A percentile compares a stretch with the other conserved stretches of the same genome.
Conservation (phyloP, 306 rosid genomes). For the Sicyos baderoa region DNA sequence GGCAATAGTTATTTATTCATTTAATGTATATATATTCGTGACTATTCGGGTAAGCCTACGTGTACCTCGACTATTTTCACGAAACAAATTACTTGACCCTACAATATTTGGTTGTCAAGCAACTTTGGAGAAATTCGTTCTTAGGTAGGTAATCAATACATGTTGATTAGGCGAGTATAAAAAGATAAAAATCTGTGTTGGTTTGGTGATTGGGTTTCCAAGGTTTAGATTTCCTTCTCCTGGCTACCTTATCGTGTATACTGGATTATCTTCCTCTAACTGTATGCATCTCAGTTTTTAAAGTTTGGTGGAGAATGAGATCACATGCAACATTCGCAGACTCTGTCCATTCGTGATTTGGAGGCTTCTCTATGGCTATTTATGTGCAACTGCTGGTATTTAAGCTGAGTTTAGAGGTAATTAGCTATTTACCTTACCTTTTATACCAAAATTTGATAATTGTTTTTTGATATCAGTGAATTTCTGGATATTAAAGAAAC, state of each 20-base stretch:
- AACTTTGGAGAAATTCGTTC: too few relatives aligned
- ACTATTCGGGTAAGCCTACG: too few relatives aligned
- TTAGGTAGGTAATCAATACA: too few relatives aligned
- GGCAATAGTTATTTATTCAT: neutral
- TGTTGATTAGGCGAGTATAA: too few relatives aligned
- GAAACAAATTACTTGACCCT: too few relatives aligned
- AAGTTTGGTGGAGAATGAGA: conserved; percentile 6
- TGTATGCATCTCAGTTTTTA: neutral
- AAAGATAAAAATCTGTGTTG: too few relatives aligned
- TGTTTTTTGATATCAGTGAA: too few relatives aligned
- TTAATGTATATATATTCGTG: too few relatives aligned
- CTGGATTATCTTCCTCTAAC: neutral
- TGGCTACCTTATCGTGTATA: neutral
- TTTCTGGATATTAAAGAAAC: too few relatives aligned
- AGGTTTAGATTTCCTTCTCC: neutral
- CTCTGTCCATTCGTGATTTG: neutral
- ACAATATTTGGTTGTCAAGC: too few relatives aligned
- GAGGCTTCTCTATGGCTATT: neutral
- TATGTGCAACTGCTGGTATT: neutral
- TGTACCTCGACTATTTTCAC: too few relatives aligned
- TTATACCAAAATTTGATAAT: too few relatives aligned
- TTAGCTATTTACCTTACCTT: neutral
- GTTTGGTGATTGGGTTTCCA: neutral
- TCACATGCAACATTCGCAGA: neutral
- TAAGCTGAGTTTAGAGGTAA: neutral